These are phyloP conservation scores for Triticum monococcum DNA, from an alignment of 176 grass and related monocot species.

Conservation along the genomic window DNA sequence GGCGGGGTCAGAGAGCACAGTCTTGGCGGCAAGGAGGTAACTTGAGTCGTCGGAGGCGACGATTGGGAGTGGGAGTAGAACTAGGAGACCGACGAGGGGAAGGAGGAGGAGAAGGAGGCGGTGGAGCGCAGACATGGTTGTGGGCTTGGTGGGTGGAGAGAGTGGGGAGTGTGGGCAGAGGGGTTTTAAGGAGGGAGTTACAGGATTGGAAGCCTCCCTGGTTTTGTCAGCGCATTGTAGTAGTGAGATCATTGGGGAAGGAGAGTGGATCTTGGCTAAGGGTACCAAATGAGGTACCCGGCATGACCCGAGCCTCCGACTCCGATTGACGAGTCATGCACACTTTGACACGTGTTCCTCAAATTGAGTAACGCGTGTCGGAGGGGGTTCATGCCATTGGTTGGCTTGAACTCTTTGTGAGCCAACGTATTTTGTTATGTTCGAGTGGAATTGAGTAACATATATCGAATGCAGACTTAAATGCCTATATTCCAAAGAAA, in stretches of 20 bases:
- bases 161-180: constrained; percentile 12
- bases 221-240: constrained; percentile 18
- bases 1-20: constrained; percentile 40
- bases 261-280: not conserved
- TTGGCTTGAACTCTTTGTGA: too few relatives aligned
- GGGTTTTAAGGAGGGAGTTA: constrained; percentile 39
- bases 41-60: constrained; percentile 40
- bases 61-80: not conserved
- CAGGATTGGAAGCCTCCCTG: constrained; percentile 33
- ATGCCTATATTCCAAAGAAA: too few relatives aligned
- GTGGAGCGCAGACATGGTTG: constrained; percentile 33
- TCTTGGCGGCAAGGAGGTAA: constrained; percentile 45
- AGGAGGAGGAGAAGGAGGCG: constrained; percentile 18
- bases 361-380: too few relatives aligned
- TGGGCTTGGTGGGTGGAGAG: constrained; percentile 20
- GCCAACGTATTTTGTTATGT: not conserved
- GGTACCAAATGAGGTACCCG: not conserved
- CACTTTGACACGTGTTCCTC: too few relatives aligned
- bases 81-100: not conserved
- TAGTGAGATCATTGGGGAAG: not conserved
- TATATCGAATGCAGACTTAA: too few relatives aligned
- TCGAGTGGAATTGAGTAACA: too few relatives aligned
- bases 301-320: accelerated
- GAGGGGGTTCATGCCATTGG: too few relatives aligned
- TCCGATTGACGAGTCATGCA: not conserved